Base-by-base conservation (phyloP, 352 stramenopile genomes). In the Globisporangium splendens region DNA sequence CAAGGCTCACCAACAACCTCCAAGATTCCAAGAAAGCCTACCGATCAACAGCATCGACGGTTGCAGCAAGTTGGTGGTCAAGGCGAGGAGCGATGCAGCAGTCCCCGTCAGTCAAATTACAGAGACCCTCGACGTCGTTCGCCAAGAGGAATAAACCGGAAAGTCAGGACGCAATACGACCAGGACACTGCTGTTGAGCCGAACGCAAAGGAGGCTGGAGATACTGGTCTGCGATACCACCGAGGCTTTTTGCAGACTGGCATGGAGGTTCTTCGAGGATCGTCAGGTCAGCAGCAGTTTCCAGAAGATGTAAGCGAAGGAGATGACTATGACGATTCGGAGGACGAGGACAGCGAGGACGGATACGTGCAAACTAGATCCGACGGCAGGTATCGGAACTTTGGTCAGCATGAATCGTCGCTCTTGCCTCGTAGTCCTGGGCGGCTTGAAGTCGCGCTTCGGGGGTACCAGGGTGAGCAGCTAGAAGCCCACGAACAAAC, bases 201-300 rank as follows among this genome's bases (percentile, higher is more conserved):
- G 24, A 50, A 22, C 8, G 38, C 43, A 0, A 50, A 39, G 35
- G 35, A 42, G 11, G 38, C n/a, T 10, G 47, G 46, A 8, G 62
- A 63, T 41, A 48, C 51, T 7, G 46, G 65, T 7, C 53, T 77
- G 3, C 66, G 63, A 13, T 86, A 78, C 48, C 77, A 77, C 15
- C 71, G 75, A 6, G 79, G 77, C 4, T 86, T 89, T 41, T 56
- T 91, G 8, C 75, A 70, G 7, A 66, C 75, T 0, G 81, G 81
- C 0, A 86, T 89, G 73, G 77, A 89, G 54, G 74, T 88, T 43
- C 52, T 89, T 1, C 75, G 75, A 33, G 49, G 18, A 13, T 24
- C 35, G 20, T 62, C 55, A 4, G 46, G 33, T 3, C 28, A 24
- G 13, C 46, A 50, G 12, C 11, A 49, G 12, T 21, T 35, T n/a